phyloP scores from a whole-genome alignment of 345 rosid genomes.

The Populus alba region DNA sequence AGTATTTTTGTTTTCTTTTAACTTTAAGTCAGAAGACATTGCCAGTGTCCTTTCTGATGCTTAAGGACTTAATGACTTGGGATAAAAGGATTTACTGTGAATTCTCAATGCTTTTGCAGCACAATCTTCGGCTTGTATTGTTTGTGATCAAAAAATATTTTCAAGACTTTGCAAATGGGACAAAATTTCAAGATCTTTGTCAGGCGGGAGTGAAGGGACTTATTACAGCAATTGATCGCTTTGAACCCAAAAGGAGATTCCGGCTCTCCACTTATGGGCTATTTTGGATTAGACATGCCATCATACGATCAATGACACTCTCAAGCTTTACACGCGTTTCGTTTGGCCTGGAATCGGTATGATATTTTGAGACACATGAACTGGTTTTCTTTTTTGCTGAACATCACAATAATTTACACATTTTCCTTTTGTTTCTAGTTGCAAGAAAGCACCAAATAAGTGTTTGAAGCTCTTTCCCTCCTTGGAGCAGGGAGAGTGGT shows the following conservation, averaged over 20 bases:
- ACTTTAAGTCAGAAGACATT: neutral
- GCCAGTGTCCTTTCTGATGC: neutral
- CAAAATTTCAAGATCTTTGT: conserved; percentile 89
- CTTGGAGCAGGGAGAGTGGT: neutral
- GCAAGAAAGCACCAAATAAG: neutral
- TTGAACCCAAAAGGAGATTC: conserved; percentile 70
- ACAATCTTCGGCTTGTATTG: conserved; percentile 88
- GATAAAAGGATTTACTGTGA: neutral
- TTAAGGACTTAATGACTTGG: neutral
- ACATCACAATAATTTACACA: neutral
- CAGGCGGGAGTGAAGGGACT: conserved; percentile 95
- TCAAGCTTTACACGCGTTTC: conserved; percentile 84
- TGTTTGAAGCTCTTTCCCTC: neutral
- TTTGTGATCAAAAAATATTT: conserved; percentile 86
- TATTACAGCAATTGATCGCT: conserved; percentile 87
- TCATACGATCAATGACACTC: conserved; percentile 78
- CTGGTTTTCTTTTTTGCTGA: conserved; percentile 4
- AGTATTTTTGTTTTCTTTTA: neutral
- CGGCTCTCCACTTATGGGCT: conserved; percentile 84
- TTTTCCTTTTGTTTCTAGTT: neutral
- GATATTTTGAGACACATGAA: conserved; percentile 9
- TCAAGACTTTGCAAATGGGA: conserved; percentile 72
- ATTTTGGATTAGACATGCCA: conserved; percentile 95
- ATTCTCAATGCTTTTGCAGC: conserved; percentile 50
- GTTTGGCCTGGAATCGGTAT: conserved; percentile 90